Conservation (phyloP, 2,329 filamentous ascomycete species). For the Thelonectria olida region DNA sequence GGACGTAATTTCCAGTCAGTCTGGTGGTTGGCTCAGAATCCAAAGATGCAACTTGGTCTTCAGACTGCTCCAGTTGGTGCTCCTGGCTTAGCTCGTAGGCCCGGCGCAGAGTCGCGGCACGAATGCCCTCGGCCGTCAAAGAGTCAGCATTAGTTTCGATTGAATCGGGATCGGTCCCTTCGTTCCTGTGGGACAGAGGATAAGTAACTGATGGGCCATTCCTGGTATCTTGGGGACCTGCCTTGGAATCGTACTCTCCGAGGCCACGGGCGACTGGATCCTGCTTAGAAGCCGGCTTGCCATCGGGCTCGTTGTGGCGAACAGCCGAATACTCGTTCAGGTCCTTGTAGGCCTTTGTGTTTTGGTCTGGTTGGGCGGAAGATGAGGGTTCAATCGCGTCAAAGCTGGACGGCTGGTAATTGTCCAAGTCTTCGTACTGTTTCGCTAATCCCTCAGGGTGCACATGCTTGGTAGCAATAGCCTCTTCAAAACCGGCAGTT, state of each 20-base stretch:
- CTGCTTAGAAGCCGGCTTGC: conserved; percentile 37
- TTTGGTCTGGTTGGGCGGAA: conserved; percentile 46
- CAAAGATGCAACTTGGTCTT: conserved; percentile 20
- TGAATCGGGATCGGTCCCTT: conserved; percentile 31
- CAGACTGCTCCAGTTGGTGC: conserved; percentile 13
- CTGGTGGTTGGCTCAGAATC: conserved; percentile 4
- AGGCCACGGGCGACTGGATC: conserved; percentile 49
- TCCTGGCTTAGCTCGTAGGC: conserved; percentile 33
- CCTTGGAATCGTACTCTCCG: conserved; percentile 50
- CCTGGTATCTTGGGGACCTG: conserved; percentile 35
- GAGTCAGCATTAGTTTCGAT: conserved; percentile 31
- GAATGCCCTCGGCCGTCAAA: conserved; percentile 44
- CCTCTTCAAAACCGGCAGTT: conserved; percentile 42
- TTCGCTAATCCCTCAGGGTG: conserved; percentile 52
- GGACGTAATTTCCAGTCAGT: conserved; percentile 58
- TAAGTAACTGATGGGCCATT: conserved; percentile 39
- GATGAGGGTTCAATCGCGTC: conserved; percentile 39
- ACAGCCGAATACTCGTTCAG: conserved; percentile 51
- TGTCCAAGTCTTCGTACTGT: conserved; percentile 52
- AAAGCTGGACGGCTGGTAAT: conserved; percentile 48
- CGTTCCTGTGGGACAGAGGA: conserved; percentile 27
- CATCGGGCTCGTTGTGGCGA: conserved; percentile 47
- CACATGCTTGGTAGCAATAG: conserved; percentile 34
- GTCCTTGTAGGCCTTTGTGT: conserved; percentile 51
- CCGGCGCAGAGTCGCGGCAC: conserved; percentile 43